These are phyloP conservation scores for Talaromyces islandicus DNA, from an alignment of 2,329 filamentous ascomycete species.

Conservation along the genomic window DNA sequence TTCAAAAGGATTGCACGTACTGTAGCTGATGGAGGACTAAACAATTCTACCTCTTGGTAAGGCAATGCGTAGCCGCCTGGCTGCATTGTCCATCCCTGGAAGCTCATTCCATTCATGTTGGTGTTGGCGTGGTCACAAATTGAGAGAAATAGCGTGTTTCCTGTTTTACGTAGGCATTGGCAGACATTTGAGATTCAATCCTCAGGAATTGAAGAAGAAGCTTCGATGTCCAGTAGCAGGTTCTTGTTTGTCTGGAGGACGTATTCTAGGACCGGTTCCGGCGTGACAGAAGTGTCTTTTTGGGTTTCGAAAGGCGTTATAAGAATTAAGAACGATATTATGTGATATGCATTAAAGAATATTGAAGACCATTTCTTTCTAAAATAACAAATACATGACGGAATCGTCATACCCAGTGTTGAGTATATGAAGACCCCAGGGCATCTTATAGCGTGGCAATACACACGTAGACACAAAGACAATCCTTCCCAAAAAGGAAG, in stretches of 20 bases:
- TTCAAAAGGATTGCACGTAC: conserved; percentile 14
- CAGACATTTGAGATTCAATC: conserved; percentile 2
- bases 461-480: not conserved
- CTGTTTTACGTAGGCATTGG: conserved; percentile 5
- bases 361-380: not conserved
- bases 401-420: conserved; percentile 7
- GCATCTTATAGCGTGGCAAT: conserved; percentile 4
- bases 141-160: not conserved
- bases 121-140: not conserved
- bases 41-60: conserved; percentile 25
- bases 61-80: conserved; percentile 25
- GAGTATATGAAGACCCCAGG: not conserved
- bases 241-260: not conserved
- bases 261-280: not conserved
- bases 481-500: conserved; percentile 1
- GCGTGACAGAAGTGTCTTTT: not conserved
- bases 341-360: not conserved
- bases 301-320: not conserved
- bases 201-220: not conserved
- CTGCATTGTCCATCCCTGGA: conserved; percentile 26
- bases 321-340: not conserved
- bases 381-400: not conserved
- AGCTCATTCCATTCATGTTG: conserved; percentile 24
- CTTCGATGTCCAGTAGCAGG: not conserved
- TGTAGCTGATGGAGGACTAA: conserved; percentile 22